Evolutionary conservation across 2,329 filamentous ascomycete species (phyloP).

Genomic region (Alternaria brassicicola): DNA sequence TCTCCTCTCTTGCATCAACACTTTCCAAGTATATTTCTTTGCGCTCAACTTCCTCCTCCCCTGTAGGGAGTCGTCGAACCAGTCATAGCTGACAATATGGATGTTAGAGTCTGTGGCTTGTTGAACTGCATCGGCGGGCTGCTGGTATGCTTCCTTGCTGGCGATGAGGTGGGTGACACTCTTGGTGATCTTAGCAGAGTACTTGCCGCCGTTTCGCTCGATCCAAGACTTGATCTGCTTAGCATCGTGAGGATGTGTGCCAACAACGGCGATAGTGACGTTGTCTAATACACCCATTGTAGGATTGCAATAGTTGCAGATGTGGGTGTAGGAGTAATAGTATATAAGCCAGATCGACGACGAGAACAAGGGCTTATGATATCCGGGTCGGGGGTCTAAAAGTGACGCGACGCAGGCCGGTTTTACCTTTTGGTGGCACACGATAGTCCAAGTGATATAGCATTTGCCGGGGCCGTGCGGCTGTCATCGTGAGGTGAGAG

Average conservation of each 20-base stretch:
- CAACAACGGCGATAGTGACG: constrained; percentile 63
- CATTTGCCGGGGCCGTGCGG: neutral
- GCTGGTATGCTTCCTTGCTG: constrained; percentile 65
- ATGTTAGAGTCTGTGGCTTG: constrained; percentile 25
- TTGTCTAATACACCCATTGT: constrained; percentile 58
- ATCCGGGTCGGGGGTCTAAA: neutral
- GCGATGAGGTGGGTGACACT: constrained; percentile 76
- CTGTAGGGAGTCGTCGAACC: constrained; percentile 58
- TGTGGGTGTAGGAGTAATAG: neutral
- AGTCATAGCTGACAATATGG: constrained; percentile 52
- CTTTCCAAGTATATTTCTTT: constrained; percentile 43
- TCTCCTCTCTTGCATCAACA: constrained; percentile 37
- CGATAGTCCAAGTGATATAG: constrained; percentile 18
- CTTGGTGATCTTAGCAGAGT: constrained; percentile 58
- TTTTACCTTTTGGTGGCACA: constrained; percentile 21
- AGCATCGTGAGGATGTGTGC: constrained; percentile 58
- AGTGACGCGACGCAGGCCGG: neutral
- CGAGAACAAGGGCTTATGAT: neutral
- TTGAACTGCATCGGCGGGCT: constrained; percentile 46
- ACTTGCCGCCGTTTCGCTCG: constrained; percentile 64
- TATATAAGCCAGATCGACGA: neutral
- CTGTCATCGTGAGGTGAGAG: constrained; percentile 19
- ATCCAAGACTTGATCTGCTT: constrained; percentile 72
- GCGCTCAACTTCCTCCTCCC: constrained; percentile 40
- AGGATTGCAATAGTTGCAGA: neutral